Evolutionary conservation across 768 basidiomycete species (phyloP), one percentile per base, ranked within the genome.

Genomic region (Collybiopsis luxurians): DNA sequence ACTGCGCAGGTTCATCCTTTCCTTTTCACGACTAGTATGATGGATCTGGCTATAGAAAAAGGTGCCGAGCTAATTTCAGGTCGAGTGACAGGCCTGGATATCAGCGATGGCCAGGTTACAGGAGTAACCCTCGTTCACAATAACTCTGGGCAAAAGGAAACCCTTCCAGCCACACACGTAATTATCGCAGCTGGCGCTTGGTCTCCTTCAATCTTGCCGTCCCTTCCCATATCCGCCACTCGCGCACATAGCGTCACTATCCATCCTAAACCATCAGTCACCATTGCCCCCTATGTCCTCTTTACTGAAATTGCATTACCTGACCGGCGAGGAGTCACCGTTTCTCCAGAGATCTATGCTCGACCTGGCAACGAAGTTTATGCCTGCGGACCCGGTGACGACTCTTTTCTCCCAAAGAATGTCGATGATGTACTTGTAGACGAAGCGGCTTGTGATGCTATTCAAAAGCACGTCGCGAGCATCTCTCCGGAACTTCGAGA

Each of bases 171-270:
- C 15, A 87, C 87, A 10, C 78, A 87, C 55, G 82, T 94, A 59
- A 74, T 96, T 39, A 69, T 97, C 49, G 80, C 86, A 39, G 90
- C 90, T n/a, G 94, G 94, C 24, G 89, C 91, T 15, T 97, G 94
- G 93, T 90, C 91, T 0, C 77, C 90, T 7, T 65, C 65, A 9
- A 67, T 95, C 56, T 51, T 88, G 30, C 74, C 80, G 9, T 59
- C 70, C 19, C 75, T 90, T 27, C 85, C 86, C 15, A 78, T 90
- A 61, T 64, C 73, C n/a, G 79, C 78, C 42, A 84, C 79, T 5
- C 85, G 89, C 53, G 88, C 87, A 0, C 89, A 91, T 68, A 89
- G 87, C 63, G 79, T 92, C 64, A 83, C 82, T 7, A 81, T 90
- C 60, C 80, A 72, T 13, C 80, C 86, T 0, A 65, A 68, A 19